Base-by-base conservation (phyloP, 2,329 filamentous ascomycete genomes). In the Verticillium longisporum region DNA sequence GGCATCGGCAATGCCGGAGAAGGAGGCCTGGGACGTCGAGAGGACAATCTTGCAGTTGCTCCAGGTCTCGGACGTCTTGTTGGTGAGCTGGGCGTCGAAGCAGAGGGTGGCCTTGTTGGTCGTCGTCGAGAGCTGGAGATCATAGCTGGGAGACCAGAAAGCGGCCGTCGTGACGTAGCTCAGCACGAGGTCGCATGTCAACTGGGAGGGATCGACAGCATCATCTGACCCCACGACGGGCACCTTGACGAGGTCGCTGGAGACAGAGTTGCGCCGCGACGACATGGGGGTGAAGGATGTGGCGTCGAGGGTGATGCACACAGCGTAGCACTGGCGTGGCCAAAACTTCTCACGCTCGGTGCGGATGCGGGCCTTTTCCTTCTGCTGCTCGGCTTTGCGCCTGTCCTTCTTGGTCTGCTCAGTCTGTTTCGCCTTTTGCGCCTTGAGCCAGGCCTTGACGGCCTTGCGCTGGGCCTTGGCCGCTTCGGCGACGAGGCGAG, bases 61-160 rank as follows among this genome's bases (percentile, higher is more conserved):
- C 87, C 87, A 89, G 0, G 80, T 83, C 73, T 89, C 87, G 0
- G 83, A 85, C 0, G 85, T 88, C 58, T 75, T 75, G 72, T 89
- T 89, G 61, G 78, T 80, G 59, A 88, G 80, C 64, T 83, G 80
- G 1, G 86, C 86, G 60, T 87, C 83, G 68, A 89, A 89, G 66
- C 80, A 81, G 14, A 89, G 75, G 4, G 73, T 73, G 1, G 78
- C 85, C 0, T 80, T 79, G 57, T 78, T 80, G 21, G 72, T 76
- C 0, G 80, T 79, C 1, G 86, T 86, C 13, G 78, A 83, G 18
- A 89, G 77, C 58, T 80, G 79, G 45, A 88, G 72, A 66, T 89
- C 85, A 69, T 89, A 89, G 60, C 78, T 82, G 2, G 86, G 84
- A 0, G 75, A 73, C 86, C 86, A 89, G 63, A 74, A 83, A 0